Conservation (phyloP, 2,329 filamentous ascomycete species). For the Colletotrichum gloeosporioides region DNA sequence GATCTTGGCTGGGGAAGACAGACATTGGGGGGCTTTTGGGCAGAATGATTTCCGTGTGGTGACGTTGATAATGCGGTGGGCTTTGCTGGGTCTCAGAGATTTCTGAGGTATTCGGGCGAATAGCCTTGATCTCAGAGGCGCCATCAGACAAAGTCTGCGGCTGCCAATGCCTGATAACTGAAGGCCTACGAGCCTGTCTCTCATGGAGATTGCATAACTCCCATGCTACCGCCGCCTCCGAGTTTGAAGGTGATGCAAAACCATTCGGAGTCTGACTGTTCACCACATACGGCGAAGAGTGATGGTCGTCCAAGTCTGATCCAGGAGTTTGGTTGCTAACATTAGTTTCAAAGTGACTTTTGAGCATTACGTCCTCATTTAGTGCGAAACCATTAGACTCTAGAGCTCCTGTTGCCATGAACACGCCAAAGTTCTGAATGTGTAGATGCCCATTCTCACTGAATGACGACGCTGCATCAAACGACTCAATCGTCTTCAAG, state of each 20-base stretch:
- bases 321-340: background rate
- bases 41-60: background rate
- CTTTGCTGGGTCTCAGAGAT: background rate
- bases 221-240: background rate
- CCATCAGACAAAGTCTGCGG: fast-evolving
- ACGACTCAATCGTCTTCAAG: background rate
- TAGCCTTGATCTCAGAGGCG: background rate
- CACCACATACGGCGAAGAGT: background rate
- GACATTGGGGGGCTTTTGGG: background rate
- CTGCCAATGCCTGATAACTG: background rate
- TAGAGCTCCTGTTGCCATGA: background rate
- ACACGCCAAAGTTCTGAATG: background rate
- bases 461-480: background rate
- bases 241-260: background rate
- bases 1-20: slow-evolving; percentile 11
- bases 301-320: background rate
- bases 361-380: fast-evolving
- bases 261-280: background rate
- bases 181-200: background rate
- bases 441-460: background rate
- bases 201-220: background rate
- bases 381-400: fast-evolving
- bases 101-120: background rate
- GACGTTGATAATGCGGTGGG: background rate
- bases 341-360: background rate